Conservation (phyloP, 495 filamentous ascomycete species). For the Aspergillus conjunctus region DNA sequence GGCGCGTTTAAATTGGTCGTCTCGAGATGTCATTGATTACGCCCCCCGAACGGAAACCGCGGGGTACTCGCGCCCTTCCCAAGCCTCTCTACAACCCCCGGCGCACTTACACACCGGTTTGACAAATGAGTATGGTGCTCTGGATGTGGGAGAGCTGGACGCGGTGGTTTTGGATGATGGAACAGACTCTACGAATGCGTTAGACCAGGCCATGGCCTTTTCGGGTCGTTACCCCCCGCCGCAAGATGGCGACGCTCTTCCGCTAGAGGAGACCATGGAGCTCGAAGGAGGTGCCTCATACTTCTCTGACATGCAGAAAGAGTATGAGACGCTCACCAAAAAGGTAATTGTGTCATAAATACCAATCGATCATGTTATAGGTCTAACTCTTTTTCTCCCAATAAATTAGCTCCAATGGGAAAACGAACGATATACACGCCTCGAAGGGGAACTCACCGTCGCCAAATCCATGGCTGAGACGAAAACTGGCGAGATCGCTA, state of each 20-base stretch:
- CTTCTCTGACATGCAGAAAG: slow-evolving; percentile 8
- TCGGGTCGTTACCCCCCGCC: slow-evolving; percentile 22
- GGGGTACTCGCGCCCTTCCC: slow-evolving; percentile 4
- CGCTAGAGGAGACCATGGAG: slow-evolving; percentile 21
- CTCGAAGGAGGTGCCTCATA: slow-evolving; percentile 17
- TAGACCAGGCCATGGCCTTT: slow-evolving; percentile 34
- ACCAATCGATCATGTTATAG: background rate
- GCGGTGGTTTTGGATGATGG: slow-evolving; percentile 54
- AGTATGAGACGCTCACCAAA: slow-evolving; percentile 33
- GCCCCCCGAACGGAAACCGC: slow-evolving; percentile 10
- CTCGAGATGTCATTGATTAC: slow-evolving; percentile 18
- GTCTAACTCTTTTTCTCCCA: slow-evolving; percentile 26
- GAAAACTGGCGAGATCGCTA: slow-evolving; percentile 68
- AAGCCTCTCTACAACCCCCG: slow-evolving; percentile 31
- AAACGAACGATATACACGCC: slow-evolving; percentile 37
- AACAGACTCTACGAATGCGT: slow-evolving; percentile 27
- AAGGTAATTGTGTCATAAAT: slow-evolving; percentile 27
- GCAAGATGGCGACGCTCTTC: slow-evolving; percentile 15
- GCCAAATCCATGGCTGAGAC: slow-evolving; percentile 53
- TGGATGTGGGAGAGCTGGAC: slow-evolving; percentile 59
- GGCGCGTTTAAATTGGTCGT: slow-evolving; percentile 13
- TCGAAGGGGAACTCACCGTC: slow-evolving; percentile 49
- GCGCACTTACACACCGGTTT: slow-evolving; percentile 43
- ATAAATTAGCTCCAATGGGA: slow-evolving; percentile 54
- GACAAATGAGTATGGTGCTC: slow-evolving; percentile 54